These are phyloP conservation scores for Prunus yedoensis DNA, from an alignment of 331 rosid genomes.

Conservation along the genomic window DNA sequence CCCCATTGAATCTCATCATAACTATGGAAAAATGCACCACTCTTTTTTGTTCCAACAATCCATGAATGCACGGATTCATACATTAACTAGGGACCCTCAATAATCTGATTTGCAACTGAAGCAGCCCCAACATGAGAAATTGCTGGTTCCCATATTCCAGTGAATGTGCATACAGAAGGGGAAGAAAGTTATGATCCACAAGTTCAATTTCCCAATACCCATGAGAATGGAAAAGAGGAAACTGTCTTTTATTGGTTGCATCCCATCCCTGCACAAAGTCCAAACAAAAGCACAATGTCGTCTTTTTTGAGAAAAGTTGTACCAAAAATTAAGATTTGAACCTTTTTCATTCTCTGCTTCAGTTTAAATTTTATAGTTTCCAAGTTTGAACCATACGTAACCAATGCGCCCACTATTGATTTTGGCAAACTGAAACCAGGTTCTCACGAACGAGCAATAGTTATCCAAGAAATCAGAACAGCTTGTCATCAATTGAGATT, in stretches of 20 bases:
- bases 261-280: background rate
- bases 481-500: constrained; percentile 31
- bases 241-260: background rate
- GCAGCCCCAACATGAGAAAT: background rate
- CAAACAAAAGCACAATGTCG: background rate
- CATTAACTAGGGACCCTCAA: background rate
- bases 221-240: background rate
- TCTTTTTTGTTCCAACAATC: background rate
- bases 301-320: background rate
- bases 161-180: background rate
- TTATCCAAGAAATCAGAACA: constrained; percentile 14
- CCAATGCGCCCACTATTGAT: constrained; percentile 28
- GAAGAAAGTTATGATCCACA: background rate
- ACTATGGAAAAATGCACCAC: no score
- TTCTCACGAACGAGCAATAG: constrained; percentile 3
- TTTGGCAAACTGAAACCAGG: constrained; percentile 19
- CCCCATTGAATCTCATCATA: background rate
- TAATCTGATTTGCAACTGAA: constrained; percentile 1
- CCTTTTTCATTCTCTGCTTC: no score
- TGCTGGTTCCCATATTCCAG: background rate
- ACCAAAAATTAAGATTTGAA: background rate
- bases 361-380: no score
- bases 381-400: constrained; percentile 13
- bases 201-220: background rate
- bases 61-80: background rate